Conservation (phyloP, 805 yeast genomes). For the Saturnispora mendoncae region DNA sequence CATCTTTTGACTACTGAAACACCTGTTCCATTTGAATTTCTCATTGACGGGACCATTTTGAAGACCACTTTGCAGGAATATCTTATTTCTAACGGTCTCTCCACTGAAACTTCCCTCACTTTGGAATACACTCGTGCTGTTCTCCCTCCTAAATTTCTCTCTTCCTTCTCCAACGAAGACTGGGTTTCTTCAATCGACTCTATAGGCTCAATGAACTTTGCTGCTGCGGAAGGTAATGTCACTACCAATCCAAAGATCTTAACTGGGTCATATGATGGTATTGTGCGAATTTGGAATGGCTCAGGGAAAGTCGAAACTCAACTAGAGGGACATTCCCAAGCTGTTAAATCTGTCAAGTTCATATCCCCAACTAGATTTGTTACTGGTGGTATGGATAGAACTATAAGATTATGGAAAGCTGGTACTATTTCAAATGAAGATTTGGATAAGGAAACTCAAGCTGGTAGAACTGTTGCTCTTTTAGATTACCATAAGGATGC, state of each 20-base stretch:
- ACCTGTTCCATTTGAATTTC: slow-evolving; percentile 86
- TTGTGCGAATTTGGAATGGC: slow-evolving; percentile 80
- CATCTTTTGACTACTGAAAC: slow-evolving; percentile 59
- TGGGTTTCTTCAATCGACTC: slow-evolving; percentile 81
- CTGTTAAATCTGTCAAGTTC: slow-evolving; percentile 79
- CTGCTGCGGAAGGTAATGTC: slow-evolving; percentile 22
- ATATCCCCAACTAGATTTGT: slow-evolving; percentile 66
- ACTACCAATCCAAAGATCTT: slow-evolving; percentile 49
- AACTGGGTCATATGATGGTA: slow-evolving; percentile 85
- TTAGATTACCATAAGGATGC: slow-evolving; percentile 87
- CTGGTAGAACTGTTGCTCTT: slow-evolving; percentile 72
- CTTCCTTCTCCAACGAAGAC: slow-evolving; percentile 86
- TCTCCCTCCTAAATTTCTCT: slow-evolving; percentile 86
- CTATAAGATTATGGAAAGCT: slow-evolving; percentile 80
- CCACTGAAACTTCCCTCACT: slow-evolving; percentile 69
- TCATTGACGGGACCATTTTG: slow-evolving; percentile 75
- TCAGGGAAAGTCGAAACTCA: slow-evolving; percentile 76
- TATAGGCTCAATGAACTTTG: slow-evolving; percentile 25
- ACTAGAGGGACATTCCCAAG: slow-evolving; percentile 79
- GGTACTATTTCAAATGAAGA: slow-evolving; percentile 36
- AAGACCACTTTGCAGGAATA: slow-evolving; percentile 76
- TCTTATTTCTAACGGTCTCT: slow-evolving; percentile 63
- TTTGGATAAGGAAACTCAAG: slow-evolving; percentile 35
- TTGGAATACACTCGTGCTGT: slow-evolving; percentile 89
- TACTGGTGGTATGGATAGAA: slow-evolving; percentile 83